Percentiles rank a stretch among this genome's conserved stretches.
Evolutionary conservation across 305 asterid species (phyloP).

Genomic region (Fraxinus nigra): DNA sequence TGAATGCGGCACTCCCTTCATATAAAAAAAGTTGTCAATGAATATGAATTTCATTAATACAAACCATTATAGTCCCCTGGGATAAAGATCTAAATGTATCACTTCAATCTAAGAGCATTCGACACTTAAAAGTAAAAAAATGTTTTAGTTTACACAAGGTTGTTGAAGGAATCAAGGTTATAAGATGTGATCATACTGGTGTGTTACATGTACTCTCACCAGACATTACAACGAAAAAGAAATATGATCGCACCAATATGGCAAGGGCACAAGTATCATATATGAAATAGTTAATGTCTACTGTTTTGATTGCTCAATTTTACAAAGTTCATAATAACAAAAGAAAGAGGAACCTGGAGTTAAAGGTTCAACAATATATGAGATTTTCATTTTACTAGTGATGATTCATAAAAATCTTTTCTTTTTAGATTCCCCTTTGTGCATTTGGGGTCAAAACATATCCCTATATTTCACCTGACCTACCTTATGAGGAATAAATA

Average conservation of each 20-base stretch:
- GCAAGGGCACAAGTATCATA: neutral
- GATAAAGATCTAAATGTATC: neutral
- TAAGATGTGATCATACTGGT: neutral
- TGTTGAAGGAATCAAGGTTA: neutral
- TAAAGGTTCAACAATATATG: neutral
- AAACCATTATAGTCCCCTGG: neutral
- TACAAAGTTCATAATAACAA: neutral
- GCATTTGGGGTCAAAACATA: neutral
- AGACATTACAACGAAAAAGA: neutral
- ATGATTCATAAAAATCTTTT: neutral
- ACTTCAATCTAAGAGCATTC: neutral
- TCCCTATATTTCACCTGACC: neutral
- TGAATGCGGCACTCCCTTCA: slow-evolving; percentile 13
- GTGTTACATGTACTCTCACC: neutral
- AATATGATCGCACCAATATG: neutral
- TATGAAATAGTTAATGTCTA: neutral
- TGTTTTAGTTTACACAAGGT: neutral
- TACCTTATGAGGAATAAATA: neutral
- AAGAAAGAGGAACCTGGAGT: neutral
- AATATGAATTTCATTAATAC: neutral
- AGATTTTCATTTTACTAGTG: neutral
- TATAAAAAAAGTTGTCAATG: neutral
- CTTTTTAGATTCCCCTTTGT: neutral
- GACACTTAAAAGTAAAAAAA: neutral
- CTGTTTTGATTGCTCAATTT: neutral